A percentile compares a stretch with the other conserved stretches of the same genome.
phyloP scores from a whole-genome alignment of 2,329 filamentous ascomycete genomes.

The Cryphonectria nitschkei region DNA sequence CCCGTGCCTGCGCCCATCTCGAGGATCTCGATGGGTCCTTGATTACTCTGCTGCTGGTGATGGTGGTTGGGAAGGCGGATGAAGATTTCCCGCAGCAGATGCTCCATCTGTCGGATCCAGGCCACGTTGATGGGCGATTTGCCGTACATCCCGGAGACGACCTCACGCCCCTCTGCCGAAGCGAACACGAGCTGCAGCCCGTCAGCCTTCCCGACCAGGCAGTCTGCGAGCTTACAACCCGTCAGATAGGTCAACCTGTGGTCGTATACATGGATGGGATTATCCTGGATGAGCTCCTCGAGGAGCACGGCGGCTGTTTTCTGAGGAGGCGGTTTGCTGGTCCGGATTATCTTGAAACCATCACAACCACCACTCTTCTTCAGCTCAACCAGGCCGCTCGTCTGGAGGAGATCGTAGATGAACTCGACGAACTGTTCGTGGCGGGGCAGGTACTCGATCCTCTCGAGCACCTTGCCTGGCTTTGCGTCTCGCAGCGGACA shows the following conservation, averaged over 20 bases:
- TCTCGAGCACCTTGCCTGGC: slow-evolving; percentile 34
- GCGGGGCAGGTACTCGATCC: slow-evolving; percentile 34
- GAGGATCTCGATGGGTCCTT: slow-evolving; percentile 36
- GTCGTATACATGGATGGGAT: slow-evolving; percentile 31
- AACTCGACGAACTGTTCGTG: slow-evolving; percentile 39
- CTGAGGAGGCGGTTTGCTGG: slow-evolving; percentile 17
- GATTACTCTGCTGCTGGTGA: neutral
- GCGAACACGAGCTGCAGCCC: slow-evolving; percentile 30
- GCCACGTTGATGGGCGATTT: slow-evolving; percentile 5
- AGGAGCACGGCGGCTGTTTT: neutral
- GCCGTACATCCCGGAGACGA: slow-evolving; percentile 4
- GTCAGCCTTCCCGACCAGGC: slow-evolving; percentile 28
- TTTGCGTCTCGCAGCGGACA: slow-evolving; percentile 31
- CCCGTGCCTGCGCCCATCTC: slow-evolving; percentile 41
- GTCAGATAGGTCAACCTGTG: slow-evolving; percentile 30
- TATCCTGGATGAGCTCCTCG: neutral
- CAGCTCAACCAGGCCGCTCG: slow-evolving; percentile 38
- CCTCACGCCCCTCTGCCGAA: slow-evolving; percentile 15
- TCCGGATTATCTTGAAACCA: slow-evolving; percentile 33
- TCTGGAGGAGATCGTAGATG: slow-evolving; percentile 41
- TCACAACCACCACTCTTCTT: neutral
- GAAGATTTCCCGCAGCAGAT: slow-evolving; percentile 3
- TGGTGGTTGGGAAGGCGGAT: neutral
- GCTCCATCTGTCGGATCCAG: neutral
- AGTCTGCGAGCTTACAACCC: slow-evolving; percentile 28